Conservation (phyloP, 2,329 filamentous ascomycete species). For the Ophiostoma sp. region DNA sequence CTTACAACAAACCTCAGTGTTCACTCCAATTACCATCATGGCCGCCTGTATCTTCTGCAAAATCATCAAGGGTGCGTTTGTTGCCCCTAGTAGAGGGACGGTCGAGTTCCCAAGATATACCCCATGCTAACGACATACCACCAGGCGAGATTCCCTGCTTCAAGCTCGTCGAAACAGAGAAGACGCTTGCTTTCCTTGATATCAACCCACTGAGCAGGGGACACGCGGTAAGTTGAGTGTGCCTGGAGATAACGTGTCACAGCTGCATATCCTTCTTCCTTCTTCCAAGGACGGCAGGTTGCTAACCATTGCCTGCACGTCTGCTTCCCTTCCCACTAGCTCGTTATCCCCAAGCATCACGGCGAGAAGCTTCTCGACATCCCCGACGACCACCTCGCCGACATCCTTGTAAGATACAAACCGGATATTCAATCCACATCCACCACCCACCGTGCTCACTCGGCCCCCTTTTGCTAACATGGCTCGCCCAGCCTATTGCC, state of each 20-base stretch:
- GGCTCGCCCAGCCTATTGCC: slow-evolving; percentile 61
- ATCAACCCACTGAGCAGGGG: slow-evolving; percentile 87
- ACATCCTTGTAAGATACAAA: slow-evolving; percentile 65
- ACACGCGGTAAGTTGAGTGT: slow-evolving; percentile 75
- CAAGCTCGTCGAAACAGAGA: slow-evolving; percentile 94
- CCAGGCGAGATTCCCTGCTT: slow-evolving; percentile 91
- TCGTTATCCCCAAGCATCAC: slow-evolving; percentile 94
- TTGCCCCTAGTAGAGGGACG: not conserved
- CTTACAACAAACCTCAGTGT: not conserved
- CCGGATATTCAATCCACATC: not conserved
- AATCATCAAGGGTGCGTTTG: slow-evolving; percentile 73
- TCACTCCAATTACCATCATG: slow-evolving; percentile 43
- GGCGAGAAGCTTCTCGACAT: slow-evolving; percentile 90
- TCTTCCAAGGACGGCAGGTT: not conserved
- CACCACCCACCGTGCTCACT: not conserved
- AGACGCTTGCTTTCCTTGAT: slow-evolving; percentile 92
- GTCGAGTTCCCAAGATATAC: not conserved
- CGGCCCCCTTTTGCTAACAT: slow-evolving; percentile 31
- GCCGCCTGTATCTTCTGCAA: slow-evolving; percentile 94
- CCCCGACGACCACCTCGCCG: slow-evolving; percentile 80
- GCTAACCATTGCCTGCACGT: slow-evolving; percentile 25
- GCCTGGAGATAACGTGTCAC: not conserved
- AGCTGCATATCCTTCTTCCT: too few species aligned
- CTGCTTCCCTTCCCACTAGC: slow-evolving; percentile 54
- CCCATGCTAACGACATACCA: not conserved